These are phyloP conservation scores for Eudorina sp. DNA, from an alignment of 139 green algal genomes.

Conservation along the genomic window DNA sequence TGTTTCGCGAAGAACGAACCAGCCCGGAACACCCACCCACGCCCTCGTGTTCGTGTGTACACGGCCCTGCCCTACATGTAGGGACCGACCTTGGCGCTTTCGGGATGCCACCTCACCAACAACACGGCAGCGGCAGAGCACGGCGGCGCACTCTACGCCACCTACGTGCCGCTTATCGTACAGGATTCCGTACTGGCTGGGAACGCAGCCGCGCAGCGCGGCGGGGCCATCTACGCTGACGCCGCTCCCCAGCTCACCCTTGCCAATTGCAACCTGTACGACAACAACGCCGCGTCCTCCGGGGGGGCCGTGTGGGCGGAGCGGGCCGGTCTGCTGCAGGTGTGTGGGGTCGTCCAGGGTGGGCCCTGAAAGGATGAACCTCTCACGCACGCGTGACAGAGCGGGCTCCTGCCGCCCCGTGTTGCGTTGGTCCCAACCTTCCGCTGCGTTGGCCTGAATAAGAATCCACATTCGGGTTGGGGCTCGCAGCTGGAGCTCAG, in stretches of 20 bases:
- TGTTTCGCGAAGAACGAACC: too few species aligned
- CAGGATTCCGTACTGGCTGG: not conserved
- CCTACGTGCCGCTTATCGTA: not conserved
- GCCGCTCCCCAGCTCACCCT: not conserved
- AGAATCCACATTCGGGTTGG: too few species aligned
- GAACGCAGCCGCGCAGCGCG: not conserved
- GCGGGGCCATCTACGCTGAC: not conserved
- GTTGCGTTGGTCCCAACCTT: too few species aligned
- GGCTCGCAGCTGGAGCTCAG: too few species aligned
- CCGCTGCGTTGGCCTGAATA: too few species aligned
- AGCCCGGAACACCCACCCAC: too few species aligned
- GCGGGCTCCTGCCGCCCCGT: too few species aligned
- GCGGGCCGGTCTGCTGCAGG: not conserved
- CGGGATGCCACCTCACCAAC: not conserved
- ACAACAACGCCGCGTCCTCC: not conserved
- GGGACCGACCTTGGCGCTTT: not conserved
- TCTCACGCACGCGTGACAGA: too few species aligned
- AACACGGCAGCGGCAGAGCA: not conserved
- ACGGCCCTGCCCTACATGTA: not conserved
- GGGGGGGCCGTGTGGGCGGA: not conserved
- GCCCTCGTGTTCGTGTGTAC: too few species aligned
- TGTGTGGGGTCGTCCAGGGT: not conserved
- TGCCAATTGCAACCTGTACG: not conserved
- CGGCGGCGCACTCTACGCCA: not conserved
- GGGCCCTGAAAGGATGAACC: too few species aligned